Base-by-base conservation (phyloP, 441 rosid species). In the Monsonia emarginata region DNA sequence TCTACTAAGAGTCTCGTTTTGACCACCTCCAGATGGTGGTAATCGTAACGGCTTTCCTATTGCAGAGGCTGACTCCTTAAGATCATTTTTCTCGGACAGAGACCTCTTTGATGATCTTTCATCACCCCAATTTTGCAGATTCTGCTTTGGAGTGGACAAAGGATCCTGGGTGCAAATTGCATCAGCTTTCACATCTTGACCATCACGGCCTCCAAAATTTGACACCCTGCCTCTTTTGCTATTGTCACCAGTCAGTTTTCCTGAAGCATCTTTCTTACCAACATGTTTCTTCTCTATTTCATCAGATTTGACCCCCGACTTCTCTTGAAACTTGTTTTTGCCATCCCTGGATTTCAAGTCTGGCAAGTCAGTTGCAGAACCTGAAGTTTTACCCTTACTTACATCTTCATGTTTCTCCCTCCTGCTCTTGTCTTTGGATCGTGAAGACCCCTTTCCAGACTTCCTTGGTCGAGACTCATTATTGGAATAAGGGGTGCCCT, bases 361-460 rank as follows among this genome's bases (percentile, higher is more conserved):
- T 62, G 38, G 66, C 65, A 30, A 34, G 19, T 30, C 72, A 57
- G 46, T 54, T 54, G 42, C 19, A 60, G 77, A 73, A 74, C 69
- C 73, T 63, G 81, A 72, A 50, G 38, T 66, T 63, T 70, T 75
- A 36, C 60, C 73, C 80, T 69, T 75, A 73, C 70, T 59, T 31
- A 69, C 76, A 68, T 78, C 78, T 61, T 77, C 89, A 67, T 83
- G 67, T 74, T 73, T 83, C 18, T 62, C 74, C 70, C 79, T 87
- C 61, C 69, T 74, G 66, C 50, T 76, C 82, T 81, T 84, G 71
- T 85, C 96, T 83, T 82, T 88, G 52, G 88, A 82, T 72, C 79
- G 76, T 22, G 87, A 87, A 62, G 86, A 83, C 40, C 80, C 81
- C 80, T 84, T 92, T 19, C 83, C 91, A 48, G 91, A 79, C 74